Base-by-base conservation (phyloP, 2,329 filamentous ascomycete species). In the Davidsoniella neocaledoniae region DNA sequence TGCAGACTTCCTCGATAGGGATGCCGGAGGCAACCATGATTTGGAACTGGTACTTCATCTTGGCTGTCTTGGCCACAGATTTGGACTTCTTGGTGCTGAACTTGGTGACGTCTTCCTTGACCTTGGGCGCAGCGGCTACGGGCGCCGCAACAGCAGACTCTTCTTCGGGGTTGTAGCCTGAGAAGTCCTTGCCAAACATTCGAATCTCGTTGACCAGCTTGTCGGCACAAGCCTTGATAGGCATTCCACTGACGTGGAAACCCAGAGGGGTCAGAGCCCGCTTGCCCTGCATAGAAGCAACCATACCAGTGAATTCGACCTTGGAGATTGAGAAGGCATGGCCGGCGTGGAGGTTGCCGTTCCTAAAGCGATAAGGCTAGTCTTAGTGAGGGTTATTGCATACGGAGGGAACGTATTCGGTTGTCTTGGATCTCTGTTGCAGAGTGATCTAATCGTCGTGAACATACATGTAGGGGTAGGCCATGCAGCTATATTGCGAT, bases 171-270 rank as follows among this genome's bases (percentile, higher is more conserved):
- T 75, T 72, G 65, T 86, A 94, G 43, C 74, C 71, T 60, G 88
- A 81, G 55, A 96, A 96, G 60, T 87, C 79, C 61, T 82, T 68
- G 19, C 91, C 91, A 60, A 96, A 98, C 68, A 83, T 72, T 66
- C 85, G 79, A 51, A 96, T 81, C 67, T 98, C 91, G 55, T 86
- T 79, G 53, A 82, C 79, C 43, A 98, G 77, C 72, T 96, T 96
- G 71, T 98, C 90, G 49, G 91, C 87, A 60, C 86, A 93, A 5
- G 91, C 88, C 68, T 95, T 95, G 71, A 98, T 98, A 43, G 88
- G 87, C 82, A 98, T 93, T 58, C 91, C 91, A 0, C 90, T 96
- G 68, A 66, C 67, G 71, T 98, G 91, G 70, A 87, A 98, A 29
- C 90, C 91, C 61, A 91, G 81, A 51, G 91, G 91, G 63, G 91